These are phyloP conservation scores for Tricharina praecox DNA, from an alignment of 495 filamentous ascomycete species.

Conservation along the genomic window DNA sequence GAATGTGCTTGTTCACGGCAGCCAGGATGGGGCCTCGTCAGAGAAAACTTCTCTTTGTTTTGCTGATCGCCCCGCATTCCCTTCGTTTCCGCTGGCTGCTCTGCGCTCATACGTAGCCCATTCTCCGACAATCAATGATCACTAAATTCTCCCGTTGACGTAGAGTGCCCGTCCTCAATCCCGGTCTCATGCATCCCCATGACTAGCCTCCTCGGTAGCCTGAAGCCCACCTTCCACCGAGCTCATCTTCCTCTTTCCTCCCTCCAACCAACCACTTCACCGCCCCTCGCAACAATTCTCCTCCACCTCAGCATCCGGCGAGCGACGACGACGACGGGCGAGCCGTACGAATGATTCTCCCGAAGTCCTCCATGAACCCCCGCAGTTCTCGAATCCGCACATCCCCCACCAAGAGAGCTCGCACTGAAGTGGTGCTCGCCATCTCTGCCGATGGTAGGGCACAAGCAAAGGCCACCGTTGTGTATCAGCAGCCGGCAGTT, in stretches of 20 bases:
- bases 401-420: background rate
- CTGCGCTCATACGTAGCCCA: too few species aligned
- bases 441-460: constrained; percentile 25
- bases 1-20: too few species aligned
- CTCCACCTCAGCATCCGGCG: too few species aligned
- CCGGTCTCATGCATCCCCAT: background rate
- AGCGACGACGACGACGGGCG: too few species aligned
- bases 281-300: background rate
- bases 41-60: too few species aligned
- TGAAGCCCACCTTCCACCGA: background rate
- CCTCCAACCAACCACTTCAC: background rate
- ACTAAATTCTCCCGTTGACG: too few species aligned
- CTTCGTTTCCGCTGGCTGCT: too few species aligned
- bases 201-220: too few species aligned
- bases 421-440: constrained; percentile 21
- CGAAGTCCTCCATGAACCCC: background rate
- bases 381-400: background rate
- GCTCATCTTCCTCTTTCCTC: background rate
- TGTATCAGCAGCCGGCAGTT: constrained; percentile 16
- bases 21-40: too few species aligned
- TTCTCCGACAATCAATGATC: too few species aligned
- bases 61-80: too few species aligned
- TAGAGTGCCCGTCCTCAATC: too few species aligned
- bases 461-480: constrained; percentile 21
- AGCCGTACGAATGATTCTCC: background rate